Conservation (phyloP, 2,329 filamentous ascomycete genomes). For the Alternaria triticina region DNA sequence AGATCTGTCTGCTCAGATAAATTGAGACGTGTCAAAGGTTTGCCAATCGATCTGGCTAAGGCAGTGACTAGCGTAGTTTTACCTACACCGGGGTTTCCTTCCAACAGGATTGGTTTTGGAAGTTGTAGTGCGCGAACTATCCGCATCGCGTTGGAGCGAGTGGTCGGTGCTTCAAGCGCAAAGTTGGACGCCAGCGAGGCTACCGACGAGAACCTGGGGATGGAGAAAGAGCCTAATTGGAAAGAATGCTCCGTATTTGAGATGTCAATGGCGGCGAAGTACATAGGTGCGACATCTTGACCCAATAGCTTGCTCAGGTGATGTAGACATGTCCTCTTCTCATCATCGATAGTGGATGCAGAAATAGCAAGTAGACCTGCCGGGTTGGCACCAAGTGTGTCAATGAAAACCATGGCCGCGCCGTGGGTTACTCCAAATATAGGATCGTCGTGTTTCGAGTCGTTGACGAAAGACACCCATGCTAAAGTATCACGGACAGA, state of each 20-base stretch:
- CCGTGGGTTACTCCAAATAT: conserved; percentile 74
- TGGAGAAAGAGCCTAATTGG: conserved; percentile 75
- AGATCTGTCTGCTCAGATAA: conserved; percentile 97
- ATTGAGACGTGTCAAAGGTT: conserved; percentile 90
- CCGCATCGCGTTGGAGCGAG: conserved; percentile 86
- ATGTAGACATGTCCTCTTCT: conserved; percentile 74
- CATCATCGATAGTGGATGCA: conserved; percentile 70
- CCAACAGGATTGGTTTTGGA: conserved; percentile 87
- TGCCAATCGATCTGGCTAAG: conserved; percentile 78
- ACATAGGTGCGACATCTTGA: conserved; percentile 68
- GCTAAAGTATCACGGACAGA: conserved; percentile 91
- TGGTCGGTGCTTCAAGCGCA: conserved; percentile 88
- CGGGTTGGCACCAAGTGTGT: conserved; percentile 93
- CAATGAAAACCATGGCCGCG: conserved; percentile 93
- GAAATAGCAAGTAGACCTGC: conserved; percentile 82
- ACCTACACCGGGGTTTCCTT: conserved; percentile 96
- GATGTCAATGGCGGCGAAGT: conserved; percentile 68
- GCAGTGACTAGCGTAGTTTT: conserved; percentile 94
- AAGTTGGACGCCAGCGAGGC: conserved; percentile 64
- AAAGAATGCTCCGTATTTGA: conserved; percentile 61
- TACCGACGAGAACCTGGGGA: conserved; percentile 60
- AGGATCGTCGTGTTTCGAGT: conserved; percentile 58
- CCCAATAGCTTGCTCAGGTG: conserved; percentile 73
- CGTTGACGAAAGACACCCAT: conserved; percentile 93
- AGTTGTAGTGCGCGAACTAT: conserved; percentile 88